Conservation (phyloP, 805 yeast species). For the Pichia occidentalis region DNA sequence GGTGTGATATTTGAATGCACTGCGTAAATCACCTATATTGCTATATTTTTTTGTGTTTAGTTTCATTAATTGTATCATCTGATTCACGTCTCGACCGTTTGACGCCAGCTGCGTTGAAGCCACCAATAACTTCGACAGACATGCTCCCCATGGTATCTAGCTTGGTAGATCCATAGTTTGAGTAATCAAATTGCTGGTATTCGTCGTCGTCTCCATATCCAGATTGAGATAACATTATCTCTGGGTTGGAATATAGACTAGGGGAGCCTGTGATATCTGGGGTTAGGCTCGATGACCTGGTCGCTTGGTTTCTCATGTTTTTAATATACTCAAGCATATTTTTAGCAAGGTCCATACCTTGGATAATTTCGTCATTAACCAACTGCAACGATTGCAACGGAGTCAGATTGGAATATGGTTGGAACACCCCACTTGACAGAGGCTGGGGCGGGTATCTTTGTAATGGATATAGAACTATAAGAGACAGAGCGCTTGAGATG, state of each 20-base stretch:
- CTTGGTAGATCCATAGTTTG: slow-evolving; percentile 10
- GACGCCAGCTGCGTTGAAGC: slow-evolving; percentile 16
- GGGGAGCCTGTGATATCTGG: not conserved
- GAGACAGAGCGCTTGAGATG: not conserved
- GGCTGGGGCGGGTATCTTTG: slow-evolving; percentile 17
- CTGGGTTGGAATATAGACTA: not conserved
- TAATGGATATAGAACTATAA: slow-evolving; percentile 16
- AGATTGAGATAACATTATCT: slow-evolving; percentile 18
- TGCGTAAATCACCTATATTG: no score
- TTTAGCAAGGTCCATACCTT: slow-evolving; percentile 13
- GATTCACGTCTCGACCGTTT: slow-evolving; percentile 19
- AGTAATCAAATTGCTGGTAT: slow-evolving; percentile 16
- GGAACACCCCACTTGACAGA: slow-evolving; percentile 15
- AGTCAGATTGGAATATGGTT: slow-evolving; percentile 15
- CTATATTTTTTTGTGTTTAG: no score
- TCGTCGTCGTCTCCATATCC: slow-evolving; percentile 27
- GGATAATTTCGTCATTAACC: slow-evolving; percentile 21
- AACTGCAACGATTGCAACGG: slow-evolving; percentile 16
- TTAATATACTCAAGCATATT: slow-evolving; percentile 3
- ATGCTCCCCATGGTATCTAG: slow-evolving; percentile 21
- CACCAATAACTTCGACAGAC: slow-evolving; percentile 25
- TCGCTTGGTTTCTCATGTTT: not conserved
- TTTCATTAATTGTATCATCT: slow-evolving; percentile 5
- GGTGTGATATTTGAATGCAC: no score
- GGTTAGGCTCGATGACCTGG: not conserved